A percentile compares a stretch with the other conserved stretches of the same genome.
Evolutionary conservation across 306 rosid genomes (phyloP).

Genomic region (Rosa lucieae): DNA sequence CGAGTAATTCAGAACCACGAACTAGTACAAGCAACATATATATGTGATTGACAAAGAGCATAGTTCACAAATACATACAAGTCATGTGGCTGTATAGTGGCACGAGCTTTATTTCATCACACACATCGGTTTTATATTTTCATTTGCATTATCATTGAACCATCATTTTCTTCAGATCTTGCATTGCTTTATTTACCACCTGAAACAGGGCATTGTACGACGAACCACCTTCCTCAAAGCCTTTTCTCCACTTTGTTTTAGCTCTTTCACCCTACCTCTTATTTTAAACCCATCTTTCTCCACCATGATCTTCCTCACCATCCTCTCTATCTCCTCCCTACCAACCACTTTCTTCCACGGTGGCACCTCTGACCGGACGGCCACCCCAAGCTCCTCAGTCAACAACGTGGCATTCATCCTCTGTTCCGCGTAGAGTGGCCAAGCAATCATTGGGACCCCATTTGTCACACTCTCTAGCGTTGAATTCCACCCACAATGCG

Average conservation of each 20-base stretch:
- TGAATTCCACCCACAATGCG: constrained; percentile 63
- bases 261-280: constrained; percentile 25
- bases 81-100: background rate
- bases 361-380: constrained; percentile 12
- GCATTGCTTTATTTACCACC: constrained; percentile 5
- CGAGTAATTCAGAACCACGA: background rate
- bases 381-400: constrained; percentile 44
- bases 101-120: background rate
- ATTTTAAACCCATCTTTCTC: constrained; percentile 28
- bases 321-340: constrained; percentile 35
- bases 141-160: background rate
- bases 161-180: constrained; percentile 1
- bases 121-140: background rate
- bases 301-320: constrained; percentile 50
- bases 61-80: background rate
- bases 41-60: background rate
- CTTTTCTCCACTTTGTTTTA: constrained; percentile 23
- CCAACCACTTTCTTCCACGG: constrained; percentile 19
- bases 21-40: background rate
- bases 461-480: constrained; percentile 44
- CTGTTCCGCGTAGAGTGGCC: constrained; percentile 69
- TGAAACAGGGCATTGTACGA: constrained; percentile 34
- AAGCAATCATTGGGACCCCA: constrained; percentile 50
- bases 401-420: constrained; percentile 47
- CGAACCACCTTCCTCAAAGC: constrained; percentile 35